Conservation (phyloP, 129 eudicot species). For the Solidago caesia region DNA sequence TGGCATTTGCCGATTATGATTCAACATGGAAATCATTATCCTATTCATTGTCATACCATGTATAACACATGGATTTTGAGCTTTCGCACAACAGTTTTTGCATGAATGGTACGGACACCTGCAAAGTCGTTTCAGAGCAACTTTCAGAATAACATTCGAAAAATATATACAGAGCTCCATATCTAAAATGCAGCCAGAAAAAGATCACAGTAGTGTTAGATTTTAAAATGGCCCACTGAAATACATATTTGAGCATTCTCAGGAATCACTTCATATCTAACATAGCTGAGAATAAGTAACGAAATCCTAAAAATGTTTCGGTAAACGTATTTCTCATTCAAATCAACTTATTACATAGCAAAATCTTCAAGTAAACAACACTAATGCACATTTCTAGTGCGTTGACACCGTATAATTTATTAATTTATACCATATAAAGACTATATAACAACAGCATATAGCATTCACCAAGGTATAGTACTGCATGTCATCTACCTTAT, state of each 20-base stretch:
- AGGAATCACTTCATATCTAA: constrained; percentile 11
- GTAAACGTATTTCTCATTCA: not conserved
- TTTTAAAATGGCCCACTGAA: not conserved
- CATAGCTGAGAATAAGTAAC: not conserved
- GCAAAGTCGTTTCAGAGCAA: constrained; percentile 29
- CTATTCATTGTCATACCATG: constrained; percentile 57
- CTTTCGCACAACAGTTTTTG: constrained; percentile 96
- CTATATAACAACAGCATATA: constrained; percentile 9
- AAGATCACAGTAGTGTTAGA: not conserved
- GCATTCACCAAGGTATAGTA: constrained; percentile 10
- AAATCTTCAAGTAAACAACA: constrained; percentile 3
- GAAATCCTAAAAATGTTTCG: not conserved
- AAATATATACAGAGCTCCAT: not conserved
- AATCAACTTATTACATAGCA: not conserved
- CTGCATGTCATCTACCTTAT: not conserved
- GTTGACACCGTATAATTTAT: not conserved
- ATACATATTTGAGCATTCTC: constrained; percentile 21
- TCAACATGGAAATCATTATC: not conserved
- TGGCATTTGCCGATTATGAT: not conserved
- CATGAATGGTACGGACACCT: constrained; percentile 97
- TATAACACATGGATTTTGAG: constrained; percentile 94
- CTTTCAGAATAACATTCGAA: not conserved
- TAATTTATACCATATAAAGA: not conserved
- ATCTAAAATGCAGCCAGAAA: not conserved
- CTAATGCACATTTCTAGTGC: not conserved